These are phyloP conservation scores for Cladochytrium replicatum DNA, from an alignment of 192 early-diverging fungal genomes.

Conservation along the genomic window DNA sequence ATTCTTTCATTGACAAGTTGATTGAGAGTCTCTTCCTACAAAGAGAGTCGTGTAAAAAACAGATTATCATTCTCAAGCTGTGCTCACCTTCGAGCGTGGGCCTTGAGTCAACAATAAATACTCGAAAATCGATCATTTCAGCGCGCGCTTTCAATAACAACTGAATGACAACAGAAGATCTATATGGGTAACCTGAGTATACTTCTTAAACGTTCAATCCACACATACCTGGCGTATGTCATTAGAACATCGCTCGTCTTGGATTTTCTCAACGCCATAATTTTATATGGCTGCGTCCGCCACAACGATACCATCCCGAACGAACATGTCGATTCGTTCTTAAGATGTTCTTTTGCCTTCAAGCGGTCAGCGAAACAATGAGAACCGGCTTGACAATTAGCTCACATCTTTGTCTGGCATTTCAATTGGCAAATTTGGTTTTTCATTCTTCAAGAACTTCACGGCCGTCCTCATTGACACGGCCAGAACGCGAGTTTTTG, in stretches of 20 bases:
- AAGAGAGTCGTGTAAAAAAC: neutral
- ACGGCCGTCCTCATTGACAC: slow-evolving; percentile 91
- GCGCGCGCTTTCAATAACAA: slow-evolving; percentile 67
- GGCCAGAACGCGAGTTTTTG: slow-evolving; percentile 72
- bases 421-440: slow-evolving; percentile 63
- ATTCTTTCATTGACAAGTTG: slow-evolving; percentile 55
- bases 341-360: slow-evolving; percentile 62
- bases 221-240: slow-evolving; percentile 56
- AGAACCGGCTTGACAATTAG: neutral
- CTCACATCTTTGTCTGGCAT: slow-evolving; percentile 80
- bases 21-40: slow-evolving; percentile 55
- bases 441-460: slow-evolving; percentile 78
- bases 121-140: slow-evolving; percentile 70
- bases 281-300: slow-evolving; percentile 73
- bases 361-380: slow-evolving; percentile 1
- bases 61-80: slow-evolving; percentile 7
- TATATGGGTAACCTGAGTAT: too few relatives aligned
- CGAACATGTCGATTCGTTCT: slow-evolving; percentile 75
- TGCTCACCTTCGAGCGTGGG: slow-evolving; percentile 83
- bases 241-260: slow-evolving; percentile 86
- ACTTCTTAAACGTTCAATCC: neutral
- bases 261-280: slow-evolving; percentile 77
- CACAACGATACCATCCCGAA: slow-evolving; percentile 77
- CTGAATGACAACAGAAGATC: slow-evolving; percentile 76
- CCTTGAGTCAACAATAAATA: slow-evolving; percentile 84